A percentile compares a stretch with the other conserved stretches of the same genome.
Conservation (phyloP, 331 rosid genomes). For the Saraca asoca region DNA sequence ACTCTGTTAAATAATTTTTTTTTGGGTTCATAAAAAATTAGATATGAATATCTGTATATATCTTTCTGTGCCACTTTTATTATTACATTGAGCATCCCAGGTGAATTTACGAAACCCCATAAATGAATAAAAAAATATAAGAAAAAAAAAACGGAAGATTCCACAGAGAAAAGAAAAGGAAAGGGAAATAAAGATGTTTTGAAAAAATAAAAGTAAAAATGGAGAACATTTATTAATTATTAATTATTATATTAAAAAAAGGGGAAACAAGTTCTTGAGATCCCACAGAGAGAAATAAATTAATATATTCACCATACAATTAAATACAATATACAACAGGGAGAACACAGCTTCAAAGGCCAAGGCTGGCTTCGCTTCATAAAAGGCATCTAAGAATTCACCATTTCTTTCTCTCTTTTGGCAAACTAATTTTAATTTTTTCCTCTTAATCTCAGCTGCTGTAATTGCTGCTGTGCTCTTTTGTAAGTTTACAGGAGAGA, state of each 20-base stretch:
- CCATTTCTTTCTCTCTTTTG: conserved; percentile 44
- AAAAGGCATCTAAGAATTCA: conserved; percentile 75
- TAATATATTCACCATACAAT: conserved; percentile 68
- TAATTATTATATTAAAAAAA: conserved; percentile 3
- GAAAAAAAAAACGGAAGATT: conserved; percentile 47
- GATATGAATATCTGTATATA: conserved; percentile 33
- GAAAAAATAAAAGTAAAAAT: conserved; percentile 8
- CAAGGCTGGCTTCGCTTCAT: conserved; percentile 32
- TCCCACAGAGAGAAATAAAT: conserved; percentile 77
- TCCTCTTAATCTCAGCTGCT: conserved; percentile 40
- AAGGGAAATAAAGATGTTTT: conserved; percentile 15
- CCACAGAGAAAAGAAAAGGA: conserved; percentile 45
- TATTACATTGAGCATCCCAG: conserved; percentile 48
- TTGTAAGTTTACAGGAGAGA: conserved; percentile 12
- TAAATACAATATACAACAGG: no score
- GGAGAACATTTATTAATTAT: not conserved
- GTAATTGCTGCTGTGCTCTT: conserved; percentile 51
- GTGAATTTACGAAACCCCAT: conserved; percentile 38
- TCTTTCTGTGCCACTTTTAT: conserved; percentile 76
- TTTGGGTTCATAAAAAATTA: conserved; percentile 15
- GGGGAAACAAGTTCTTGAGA: conserved; percentile 50
- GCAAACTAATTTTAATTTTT: conserved; percentile 40
- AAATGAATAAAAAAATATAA: not conserved
- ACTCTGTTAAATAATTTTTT: conserved; percentile 27
- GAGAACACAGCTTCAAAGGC: conserved; percentile 33